Percentiles rank a stretch among this genome's conserved stretches.
These are phyloP conservation scores for Hemisphaericaspora subhashii DNA, from an alignment of 1,139 yeast genomes.

Conservation along the genomic window DNA sequence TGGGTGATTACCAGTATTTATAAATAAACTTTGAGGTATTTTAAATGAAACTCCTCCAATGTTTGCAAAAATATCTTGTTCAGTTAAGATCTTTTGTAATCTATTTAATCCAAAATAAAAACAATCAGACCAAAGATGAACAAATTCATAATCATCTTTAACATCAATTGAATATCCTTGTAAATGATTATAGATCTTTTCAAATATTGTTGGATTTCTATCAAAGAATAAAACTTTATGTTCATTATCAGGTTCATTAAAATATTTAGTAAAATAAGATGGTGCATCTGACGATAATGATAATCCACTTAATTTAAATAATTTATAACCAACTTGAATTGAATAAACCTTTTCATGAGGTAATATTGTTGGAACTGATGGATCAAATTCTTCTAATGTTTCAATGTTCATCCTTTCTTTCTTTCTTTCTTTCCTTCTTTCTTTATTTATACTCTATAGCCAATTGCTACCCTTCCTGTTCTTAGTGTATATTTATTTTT, in stretches of 20 bases:
- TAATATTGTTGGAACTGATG: conserved; percentile 55
- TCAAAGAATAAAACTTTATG: conserved; percentile 66
- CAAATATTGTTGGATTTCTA: conserved; percentile 71
- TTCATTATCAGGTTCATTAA: conserved; percentile 33
- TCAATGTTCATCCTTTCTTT: conserved; percentile 3
- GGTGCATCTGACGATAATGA: conserved; percentile 81
- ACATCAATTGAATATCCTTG: conserved; percentile 74
- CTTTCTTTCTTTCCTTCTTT: too few relatives aligned
- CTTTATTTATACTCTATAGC: too few relatives aligned
- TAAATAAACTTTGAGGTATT: conserved; percentile 54
- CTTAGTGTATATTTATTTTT: too few relatives aligned
- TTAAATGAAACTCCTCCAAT: conserved; percentile 64
- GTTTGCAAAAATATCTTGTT: conserved; percentile 57
- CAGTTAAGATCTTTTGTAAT: conserved; percentile 49
- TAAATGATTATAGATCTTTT: conserved; percentile 64
- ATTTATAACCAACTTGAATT: conserved; percentile 68
- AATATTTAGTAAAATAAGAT: conserved; percentile 57
- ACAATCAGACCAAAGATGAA: conserved; percentile 71
- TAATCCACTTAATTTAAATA: conserved; percentile 71
- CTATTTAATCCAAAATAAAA: conserved; percentile 66
- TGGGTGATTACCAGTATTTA: conserved; percentile 65
- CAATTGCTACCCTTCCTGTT: too few relatives aligned
- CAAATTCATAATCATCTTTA: conserved; percentile 57
- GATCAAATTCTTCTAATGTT: conserved; percentile 33
- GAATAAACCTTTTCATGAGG: conserved; percentile 67